phyloP scores from a whole-genome alignment of 1,284 basidiomycete genomes.

The Rhodofomes roseus region DNA sequence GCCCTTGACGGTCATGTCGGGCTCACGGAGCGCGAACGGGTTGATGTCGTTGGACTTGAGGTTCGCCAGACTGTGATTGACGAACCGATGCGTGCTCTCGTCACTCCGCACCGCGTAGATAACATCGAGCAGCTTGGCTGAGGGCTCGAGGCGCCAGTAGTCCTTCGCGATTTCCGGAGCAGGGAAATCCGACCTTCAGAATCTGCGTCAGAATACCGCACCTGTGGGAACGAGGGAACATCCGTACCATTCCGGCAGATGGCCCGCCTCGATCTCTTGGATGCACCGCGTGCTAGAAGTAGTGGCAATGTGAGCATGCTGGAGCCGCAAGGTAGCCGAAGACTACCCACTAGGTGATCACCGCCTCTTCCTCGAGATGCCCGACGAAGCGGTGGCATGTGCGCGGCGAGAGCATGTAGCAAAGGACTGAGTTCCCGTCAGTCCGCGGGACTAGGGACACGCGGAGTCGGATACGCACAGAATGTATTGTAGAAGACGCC shows the following conservation, averaged over 20 bases:
- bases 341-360: conserved; percentile 68
- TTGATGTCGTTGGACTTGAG: conserved; percentile 80
- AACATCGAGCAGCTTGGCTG: conserved; percentile 84
- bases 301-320: neutral
- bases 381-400: conserved; percentile 93
- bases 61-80: conserved; percentile 91
- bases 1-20: conserved; percentile 81
- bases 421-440: conserved; percentile 50
- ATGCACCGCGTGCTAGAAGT: conserved; percentile 73
- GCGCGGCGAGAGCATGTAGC: conserved; percentile 80
- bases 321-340: conserved; percentile 6
- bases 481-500: conserved; percentile 90
- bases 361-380: conserved; percentile 94
- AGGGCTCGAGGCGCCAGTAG: conserved; percentile 81
- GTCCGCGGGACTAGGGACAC: neutral
- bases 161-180: conserved; percentile 91
- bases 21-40: conserved; percentile 89
- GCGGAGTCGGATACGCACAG: conserved; percentile 43
- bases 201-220: neutral
- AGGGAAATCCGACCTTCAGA: conserved; percentile 48
- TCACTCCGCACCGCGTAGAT: conserved; percentile 90
- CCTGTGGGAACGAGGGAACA: neutral
- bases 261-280: conserved; percentile 79
- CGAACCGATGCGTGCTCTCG: conserved; percentile 90
- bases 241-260: conserved; percentile 79